phyloP scores from a whole-genome alignment of 208 protist species.

The Entamoeba dispar region DNA sequence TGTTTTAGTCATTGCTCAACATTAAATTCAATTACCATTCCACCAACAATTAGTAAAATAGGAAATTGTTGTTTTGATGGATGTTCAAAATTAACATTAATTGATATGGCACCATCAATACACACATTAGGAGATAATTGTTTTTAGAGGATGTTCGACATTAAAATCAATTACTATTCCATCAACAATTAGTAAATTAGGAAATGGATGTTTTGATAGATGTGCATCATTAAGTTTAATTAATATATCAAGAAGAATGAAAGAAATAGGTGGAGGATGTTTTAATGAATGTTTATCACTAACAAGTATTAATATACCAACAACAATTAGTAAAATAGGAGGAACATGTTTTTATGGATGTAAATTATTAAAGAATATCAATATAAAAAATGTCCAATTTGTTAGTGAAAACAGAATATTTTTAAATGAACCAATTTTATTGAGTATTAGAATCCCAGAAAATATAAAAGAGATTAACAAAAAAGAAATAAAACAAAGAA shows the following conservation, averaged over 20 bases:
- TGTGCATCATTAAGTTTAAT: not conserved
- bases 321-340: no score
- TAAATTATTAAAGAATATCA: no score
- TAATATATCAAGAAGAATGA: not conserved
- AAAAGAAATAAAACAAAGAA: no score
- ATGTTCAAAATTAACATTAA: not conserved
- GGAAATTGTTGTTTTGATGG: not conserved
- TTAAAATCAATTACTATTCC: not conserved
- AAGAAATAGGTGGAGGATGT: not conserved
- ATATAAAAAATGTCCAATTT: no score
- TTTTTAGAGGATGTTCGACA: not conserved
- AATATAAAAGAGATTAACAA: no score
- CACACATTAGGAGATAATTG: no score
- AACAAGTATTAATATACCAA: no score
- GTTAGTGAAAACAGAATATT: no score
- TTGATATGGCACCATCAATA: not conserved
- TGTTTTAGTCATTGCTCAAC: no score
- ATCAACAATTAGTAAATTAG: not conserved
- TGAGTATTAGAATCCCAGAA: no score
- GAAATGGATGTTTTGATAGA: not conserved
- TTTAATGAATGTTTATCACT: not conserved
- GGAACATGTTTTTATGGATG: no score
- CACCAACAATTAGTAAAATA: not conserved
- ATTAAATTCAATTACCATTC: not conserved
- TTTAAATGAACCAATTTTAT: no score